phyloP scores from a whole-genome alignment of 306 rosid species.

The Quercus berberidifolia region DNA sequence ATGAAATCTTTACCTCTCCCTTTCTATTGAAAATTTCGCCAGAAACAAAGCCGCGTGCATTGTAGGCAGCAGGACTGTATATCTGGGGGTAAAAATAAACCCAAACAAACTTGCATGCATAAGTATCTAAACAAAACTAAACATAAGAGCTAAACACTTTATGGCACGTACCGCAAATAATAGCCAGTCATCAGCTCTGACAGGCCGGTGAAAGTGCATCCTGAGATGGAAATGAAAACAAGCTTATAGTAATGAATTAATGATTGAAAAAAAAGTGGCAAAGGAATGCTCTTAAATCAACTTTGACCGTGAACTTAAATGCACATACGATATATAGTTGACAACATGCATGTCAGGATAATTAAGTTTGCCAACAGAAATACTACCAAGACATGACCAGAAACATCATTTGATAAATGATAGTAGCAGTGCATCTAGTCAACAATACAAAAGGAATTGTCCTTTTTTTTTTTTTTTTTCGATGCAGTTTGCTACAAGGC shows the following conservation, averaged over 20 bases:
- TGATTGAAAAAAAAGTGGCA: background rate
- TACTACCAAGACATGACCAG: background rate
- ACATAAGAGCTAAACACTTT: background rate
- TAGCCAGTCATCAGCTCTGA: slow-evolving; percentile 93
- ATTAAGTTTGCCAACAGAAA: background rate
- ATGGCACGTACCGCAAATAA: slow-evolving; percentile 63
- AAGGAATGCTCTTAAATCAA: background rate
- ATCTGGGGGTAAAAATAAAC: slow-evolving; percentile 35
- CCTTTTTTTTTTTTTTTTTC: background rate
- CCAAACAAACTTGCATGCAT: slow-evolving; percentile 7
- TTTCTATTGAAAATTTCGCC: slow-evolving; percentile 83
- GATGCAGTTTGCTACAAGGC: background rate
- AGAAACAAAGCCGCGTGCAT: slow-evolving; percentile 62
- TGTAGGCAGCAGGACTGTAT: slow-evolving; percentile 43
- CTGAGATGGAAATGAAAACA: slow-evolving; percentile 38
- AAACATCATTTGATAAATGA: background rate
- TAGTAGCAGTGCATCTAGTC: background rate
- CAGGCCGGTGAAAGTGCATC: slow-evolving; percentile 85
- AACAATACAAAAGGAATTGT: background rate
- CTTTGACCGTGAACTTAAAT: background rate
- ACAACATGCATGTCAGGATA: background rate
- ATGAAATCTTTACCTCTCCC: slow-evolving; percentile 66
- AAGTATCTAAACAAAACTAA: slow-evolving; percentile 19
- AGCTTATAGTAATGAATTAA: background rate
- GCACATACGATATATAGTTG: background rate